phyloP scores from a whole-genome alignment of 2,329 filamentous ascomycete species.

The Lasiodiplodia theobromae region DNA sequence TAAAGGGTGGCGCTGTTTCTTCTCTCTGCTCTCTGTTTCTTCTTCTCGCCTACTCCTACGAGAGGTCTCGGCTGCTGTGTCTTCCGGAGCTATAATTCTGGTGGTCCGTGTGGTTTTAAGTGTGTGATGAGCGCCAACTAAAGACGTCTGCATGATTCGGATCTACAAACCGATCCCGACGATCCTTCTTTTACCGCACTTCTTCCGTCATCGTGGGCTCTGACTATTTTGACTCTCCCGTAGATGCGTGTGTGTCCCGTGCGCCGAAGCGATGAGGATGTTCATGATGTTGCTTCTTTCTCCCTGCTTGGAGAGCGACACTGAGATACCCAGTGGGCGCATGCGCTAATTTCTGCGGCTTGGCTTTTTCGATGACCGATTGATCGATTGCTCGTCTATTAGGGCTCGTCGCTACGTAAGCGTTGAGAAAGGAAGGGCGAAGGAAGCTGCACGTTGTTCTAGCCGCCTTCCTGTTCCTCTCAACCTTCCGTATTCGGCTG shows the following conservation, averaged over 20 bases:
- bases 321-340: neutral
- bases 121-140: neutral
- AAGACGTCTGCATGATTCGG: neutral
- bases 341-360: neutral
- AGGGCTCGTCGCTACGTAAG: neutral
- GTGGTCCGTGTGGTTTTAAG: neutral
- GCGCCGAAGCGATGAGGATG: slow-evolving; percentile 5
- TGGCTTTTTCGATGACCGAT: neutral
- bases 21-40: neutral
- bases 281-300: slow-evolving; percentile 4
- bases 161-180: slow-evolving; percentile 3
- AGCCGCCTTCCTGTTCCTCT: slow-evolving; percentile 19
- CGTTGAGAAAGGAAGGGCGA: neutral
- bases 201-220: too few relatives aligned
- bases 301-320: neutral
- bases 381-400: neutral
- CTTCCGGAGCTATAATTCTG: too few relatives aligned
- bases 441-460: neutral
- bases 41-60: neutral
- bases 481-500: slow-evolving; percentile 1
- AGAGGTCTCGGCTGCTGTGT: neutral
- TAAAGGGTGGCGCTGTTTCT: neutral
- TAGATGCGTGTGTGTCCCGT: neutral
- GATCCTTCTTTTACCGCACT: slow-evolving; percentile 1
- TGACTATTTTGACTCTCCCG: neutral